Base-by-base conservation (phyloP, 1,284 basidiomycete genomes). In the Puccinia triticina region DNA sequence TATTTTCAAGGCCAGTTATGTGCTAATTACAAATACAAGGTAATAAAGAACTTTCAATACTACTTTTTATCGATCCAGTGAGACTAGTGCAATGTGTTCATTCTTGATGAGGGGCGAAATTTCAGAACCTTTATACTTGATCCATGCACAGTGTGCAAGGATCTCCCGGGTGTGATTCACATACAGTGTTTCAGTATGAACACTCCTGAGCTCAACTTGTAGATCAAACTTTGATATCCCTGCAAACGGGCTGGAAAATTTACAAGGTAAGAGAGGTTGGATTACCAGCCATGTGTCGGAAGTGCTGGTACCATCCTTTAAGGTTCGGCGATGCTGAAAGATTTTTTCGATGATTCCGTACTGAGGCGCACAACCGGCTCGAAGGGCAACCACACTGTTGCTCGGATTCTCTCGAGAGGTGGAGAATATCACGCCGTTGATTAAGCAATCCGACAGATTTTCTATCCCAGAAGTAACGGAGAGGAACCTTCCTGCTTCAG, bases 121-220 rank as follows among this genome's bases (percentile, higher is more conserved):
- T 48, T 72, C 29, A 34, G 14, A 29, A n/a, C 32, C 14, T n/a
- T 50, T 77, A 50, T 79, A 79, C 69, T 59, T 80, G 12, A 80
- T 72, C 78, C 78, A 80, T 21, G 78, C 69, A 37, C 78, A 80
- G 32, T 73, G 78, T 18, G 78, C 69, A 43, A 80, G 37, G n/a
- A 80, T 32, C 21, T 80, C 69, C 0, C 64, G 23, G 4, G 40
- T 69, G 40, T 69, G 66, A 18, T 53, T 73, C 3, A 34, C 50
- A 48, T 46, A 46, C 46, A 73, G 48, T 10, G 48, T 55, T 29
- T 50, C 69, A 66, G 29, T 61, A n/a, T 71, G 43, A 46, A 71
- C 26, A 1, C 23, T 46, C 69, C 48, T 46, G 43, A 71, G 69
- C 46, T 71, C n/a, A 43, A 71, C 69, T 29, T 71, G 69, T 16